Evolutionary conservation across 208 protist species (phyloP), one percentile per base, ranked within the genome.

Genomic region (Novymonas esmeraldas): DNA sequence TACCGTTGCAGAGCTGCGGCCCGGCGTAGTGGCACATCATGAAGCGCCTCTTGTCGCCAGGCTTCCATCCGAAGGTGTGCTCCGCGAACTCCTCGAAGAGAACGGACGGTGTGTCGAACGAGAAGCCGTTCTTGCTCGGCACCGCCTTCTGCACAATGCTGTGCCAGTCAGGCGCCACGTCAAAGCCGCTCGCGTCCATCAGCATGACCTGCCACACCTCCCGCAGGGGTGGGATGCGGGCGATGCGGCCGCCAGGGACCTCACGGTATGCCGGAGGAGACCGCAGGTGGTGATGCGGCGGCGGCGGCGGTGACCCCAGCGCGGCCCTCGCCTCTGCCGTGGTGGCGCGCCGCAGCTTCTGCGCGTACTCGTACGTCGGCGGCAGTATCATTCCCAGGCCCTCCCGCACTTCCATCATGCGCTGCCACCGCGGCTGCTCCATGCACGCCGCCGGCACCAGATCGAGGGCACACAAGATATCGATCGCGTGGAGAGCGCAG

Each of bases 231-330:
- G 87, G 72, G n/a, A 90, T 77, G 34, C 16, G 9, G 3, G n/a
- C 33, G n/a, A 31, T 56, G 0, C 28, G 2, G 0, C 16, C 6
- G 3, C 60, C 70, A 2, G 57, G 59, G 0, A 51, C 55, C 36
- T 90, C 87, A 16, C 79, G 79, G 64, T 90, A 90, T 9, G 49
- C 76, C 6, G 87, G 87, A 10, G 87, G 87, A 2, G 84, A 89
- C 3, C 84, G 82, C 24, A 84, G 16, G 4, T 45, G 49, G 13
- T 46, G 18, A 60, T 67, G 24, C 6, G 57, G 69, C 42, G 38
- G 54, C 66, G 48, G 52, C 24, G 48, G 59, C 58, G 70, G 58
- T 14, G 52, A 34, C 1, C 56, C 48, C 6, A 65, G 34, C 2
- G 50, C 58, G 9, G 45, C 46, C 0, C 18, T 31, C 0, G 49